These are phyloP conservation scores for Cyanidiococcus yangmingshanensis DNA, from an alignment of 23 red algal species.

Conservation along the genomic window DNA sequence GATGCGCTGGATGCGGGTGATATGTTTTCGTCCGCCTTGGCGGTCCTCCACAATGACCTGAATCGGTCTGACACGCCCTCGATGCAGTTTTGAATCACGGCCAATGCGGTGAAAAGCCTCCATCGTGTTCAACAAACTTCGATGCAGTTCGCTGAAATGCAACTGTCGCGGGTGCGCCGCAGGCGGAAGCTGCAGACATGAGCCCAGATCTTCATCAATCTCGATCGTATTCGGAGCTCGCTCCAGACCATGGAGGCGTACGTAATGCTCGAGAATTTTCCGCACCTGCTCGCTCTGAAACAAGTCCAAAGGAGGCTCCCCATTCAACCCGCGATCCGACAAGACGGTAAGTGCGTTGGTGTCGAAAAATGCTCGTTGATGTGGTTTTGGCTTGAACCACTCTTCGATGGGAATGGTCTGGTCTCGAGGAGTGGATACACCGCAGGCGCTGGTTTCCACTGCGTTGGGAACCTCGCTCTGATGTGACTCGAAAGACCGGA, in stretches of 20 bases:
- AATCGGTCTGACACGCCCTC: slow-evolving; percentile 18
- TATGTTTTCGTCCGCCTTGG: slow-evolving; percentile 30
- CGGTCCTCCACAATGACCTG: slow-evolving; percentile 23
- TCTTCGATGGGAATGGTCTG: background rate
- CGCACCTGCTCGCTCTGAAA: background rate
- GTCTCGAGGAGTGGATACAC: background rate
- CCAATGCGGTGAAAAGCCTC: background rate
- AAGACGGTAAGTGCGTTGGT: background rate
- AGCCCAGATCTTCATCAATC: background rate
- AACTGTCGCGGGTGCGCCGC: background rate
- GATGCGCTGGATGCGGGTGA: slow-evolving; percentile 31
- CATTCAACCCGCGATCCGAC: background rate
- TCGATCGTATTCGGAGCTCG: background rate
- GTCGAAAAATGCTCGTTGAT: background rate
- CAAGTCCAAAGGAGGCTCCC: background rate
- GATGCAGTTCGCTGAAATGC: background rate
- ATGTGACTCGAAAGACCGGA: slow-evolving; percentile 20
- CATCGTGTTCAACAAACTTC: background rate
- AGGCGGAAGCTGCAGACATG: background rate
- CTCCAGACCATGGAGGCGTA: background rate
- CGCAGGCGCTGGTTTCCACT: background rate
- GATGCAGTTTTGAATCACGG: background rate
- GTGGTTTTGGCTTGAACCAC: background rate
- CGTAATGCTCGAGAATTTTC: background rate
- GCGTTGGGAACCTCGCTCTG: background rate